Conservation (phyloP, 148 eudicot genomes). For the Rhododendron vialii region DNA sequence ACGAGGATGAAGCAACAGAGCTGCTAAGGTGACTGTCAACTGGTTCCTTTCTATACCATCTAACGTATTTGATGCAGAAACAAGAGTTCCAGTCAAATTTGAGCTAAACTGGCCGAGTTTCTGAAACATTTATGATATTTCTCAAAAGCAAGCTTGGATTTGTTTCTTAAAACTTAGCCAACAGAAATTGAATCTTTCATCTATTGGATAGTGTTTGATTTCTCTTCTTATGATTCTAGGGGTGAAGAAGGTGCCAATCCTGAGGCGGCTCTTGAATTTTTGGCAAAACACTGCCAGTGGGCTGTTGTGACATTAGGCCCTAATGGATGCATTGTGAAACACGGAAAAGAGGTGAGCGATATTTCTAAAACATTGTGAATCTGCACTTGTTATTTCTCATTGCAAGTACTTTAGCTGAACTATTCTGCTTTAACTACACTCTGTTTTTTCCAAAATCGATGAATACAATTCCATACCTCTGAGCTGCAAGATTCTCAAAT, state of each 20-base stretch:
- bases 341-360: conserved; percentile 69
- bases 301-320: conserved; percentile 89
- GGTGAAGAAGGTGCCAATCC: conserved; percentile 54
- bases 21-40: conserved; percentile 54
- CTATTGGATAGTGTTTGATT: not conserved
- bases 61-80: not conserved
- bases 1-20: conserved; percentile 94
- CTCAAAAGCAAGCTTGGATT: not conserved
- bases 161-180: not conserved
- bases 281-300: conserved; percentile 81
- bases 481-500: not conserved
- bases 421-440: not conserved
- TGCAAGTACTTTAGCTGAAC: not conserved
- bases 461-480: not conserved
- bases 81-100: not conserved
- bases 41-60: not conserved
- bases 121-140: not conserved
- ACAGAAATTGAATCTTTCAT: not conserved
- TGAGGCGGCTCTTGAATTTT: conserved; percentile 77
- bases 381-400: not conserved
- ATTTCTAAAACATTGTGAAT: not conserved
- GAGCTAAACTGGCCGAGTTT: not conserved
- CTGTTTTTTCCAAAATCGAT: not conserved
- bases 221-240: conserved; percentile 27
- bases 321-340: conserved; percentile 86